phyloP scores from a whole-genome alignment of 805 yeast genomes.

The Lachancea fermentati region DNA sequence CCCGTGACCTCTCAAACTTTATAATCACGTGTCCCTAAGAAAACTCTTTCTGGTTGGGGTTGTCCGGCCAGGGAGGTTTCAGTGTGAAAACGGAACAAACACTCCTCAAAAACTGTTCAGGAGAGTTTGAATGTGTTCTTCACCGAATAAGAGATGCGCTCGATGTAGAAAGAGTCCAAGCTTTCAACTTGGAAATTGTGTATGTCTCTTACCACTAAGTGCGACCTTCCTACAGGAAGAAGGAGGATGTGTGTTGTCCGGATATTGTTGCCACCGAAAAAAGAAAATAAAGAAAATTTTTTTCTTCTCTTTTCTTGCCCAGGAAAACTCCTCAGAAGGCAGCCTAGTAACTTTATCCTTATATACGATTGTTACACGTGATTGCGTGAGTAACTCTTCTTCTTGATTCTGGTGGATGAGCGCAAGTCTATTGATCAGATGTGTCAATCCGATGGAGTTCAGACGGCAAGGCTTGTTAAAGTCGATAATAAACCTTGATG shows the following conservation, averaged over 20 bases:
- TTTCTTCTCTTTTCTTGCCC: too few relatives aligned
- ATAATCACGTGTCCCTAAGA: neutral
- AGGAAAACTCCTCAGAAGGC: too few relatives aligned
- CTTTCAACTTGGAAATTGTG: neutral
- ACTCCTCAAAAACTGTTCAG: neutral
- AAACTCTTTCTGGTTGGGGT: neutral
- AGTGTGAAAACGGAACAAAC: neutral
- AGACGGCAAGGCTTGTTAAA: too few relatives aligned
- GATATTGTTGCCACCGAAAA: constrained; percentile 1
- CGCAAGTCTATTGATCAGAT: too few relatives aligned
- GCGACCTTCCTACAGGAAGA: neutral
- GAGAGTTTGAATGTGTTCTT: neutral
- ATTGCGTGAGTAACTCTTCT: too few relatives aligned
- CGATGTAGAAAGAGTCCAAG: neutral
- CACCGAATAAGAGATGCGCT: neutral
- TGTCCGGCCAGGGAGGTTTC: neutral
- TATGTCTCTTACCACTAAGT: neutral
- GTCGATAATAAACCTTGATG: too few relatives aligned
- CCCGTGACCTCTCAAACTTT: neutral
- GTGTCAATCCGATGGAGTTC: too few relatives aligned
- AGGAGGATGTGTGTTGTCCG: neutral
- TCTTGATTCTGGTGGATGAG: too few relatives aligned
- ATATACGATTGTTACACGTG: too few relatives aligned
- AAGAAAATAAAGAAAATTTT: constrained; percentile 4
- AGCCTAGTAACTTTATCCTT: too few relatives aligned